Percentiles rank a stretch among this genome's conserved stretches.
These are phyloP conservation scores for Populus euphratica DNA, from an alignment of 345 rosid genomes.

Conservation along the genomic window DNA sequence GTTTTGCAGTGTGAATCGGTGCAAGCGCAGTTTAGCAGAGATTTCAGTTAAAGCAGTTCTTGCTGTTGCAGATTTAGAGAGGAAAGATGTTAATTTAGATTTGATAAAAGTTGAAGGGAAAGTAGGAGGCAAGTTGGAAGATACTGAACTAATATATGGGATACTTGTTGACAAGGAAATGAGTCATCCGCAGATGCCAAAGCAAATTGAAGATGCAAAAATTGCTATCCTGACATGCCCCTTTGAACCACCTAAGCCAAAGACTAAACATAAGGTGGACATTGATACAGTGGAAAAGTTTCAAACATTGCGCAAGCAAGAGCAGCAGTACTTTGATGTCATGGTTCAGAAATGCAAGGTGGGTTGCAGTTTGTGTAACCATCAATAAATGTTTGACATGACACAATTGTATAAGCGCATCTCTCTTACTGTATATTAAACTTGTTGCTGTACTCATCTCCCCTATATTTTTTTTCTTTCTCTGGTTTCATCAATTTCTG, in stretches of 20 bases:
- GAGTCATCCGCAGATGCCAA: constrained; percentile 99
- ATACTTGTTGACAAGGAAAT: constrained; percentile 86
- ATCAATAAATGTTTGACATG: not conserved
- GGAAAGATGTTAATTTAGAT: constrained; percentile 91
- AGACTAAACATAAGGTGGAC: constrained; percentile 99
- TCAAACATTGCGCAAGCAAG: constrained; percentile 82
- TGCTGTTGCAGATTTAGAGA: constrained; percentile 92
- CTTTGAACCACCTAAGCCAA: constrained; percentile 98
- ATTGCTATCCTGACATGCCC: constrained; percentile 98
- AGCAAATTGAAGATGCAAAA: constrained; percentile 80
- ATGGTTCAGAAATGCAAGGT: constrained; percentile 98
- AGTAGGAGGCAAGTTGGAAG: constrained; percentile 90
- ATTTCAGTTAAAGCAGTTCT: constrained; percentile 95
- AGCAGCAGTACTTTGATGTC: constrained; percentile 87
- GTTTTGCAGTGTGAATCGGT: constrained; percentile 76
- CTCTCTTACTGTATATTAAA: not conserved
- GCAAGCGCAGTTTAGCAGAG: constrained; percentile 89
- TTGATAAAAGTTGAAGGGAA: constrained; percentile 92
- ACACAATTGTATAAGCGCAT: not conserved
- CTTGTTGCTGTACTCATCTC: not conserved
- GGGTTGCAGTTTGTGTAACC: not conserved
- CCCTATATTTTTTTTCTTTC: not conserved
- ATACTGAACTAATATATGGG: constrained; percentile 82
- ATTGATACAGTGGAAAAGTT: constrained; percentile 96
- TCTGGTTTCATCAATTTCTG: not conserved